These are phyloP conservation scores for Glaciozyma antarctica DNA, from an alignment of 768 basidiomycete genomes.

Conservation along the genomic window DNA sequence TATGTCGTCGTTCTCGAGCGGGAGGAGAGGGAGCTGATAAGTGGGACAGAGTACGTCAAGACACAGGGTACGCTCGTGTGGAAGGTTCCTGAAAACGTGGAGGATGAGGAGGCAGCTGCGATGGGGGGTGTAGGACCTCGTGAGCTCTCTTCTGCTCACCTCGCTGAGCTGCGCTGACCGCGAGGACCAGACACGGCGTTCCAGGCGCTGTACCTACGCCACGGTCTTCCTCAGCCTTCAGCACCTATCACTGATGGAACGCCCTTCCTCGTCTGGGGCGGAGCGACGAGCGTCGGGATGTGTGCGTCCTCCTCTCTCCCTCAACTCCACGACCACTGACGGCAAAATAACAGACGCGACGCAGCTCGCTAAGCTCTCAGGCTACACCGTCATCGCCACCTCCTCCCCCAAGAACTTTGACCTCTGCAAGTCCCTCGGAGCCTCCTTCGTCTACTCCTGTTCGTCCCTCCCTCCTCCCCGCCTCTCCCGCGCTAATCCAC, in stretches of 20 bases:
- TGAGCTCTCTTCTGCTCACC: background rate
- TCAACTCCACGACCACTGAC: background rate
- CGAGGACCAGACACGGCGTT: conserved; percentile 17
- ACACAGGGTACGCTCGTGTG: conserved; percentile 9
- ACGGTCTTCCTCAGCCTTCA: background rate
- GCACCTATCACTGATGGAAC: conserved; percentile 1
- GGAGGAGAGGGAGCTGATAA: too few species aligned
- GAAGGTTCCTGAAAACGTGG: conserved; percentile 17
- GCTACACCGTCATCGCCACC: conserved; percentile 46
- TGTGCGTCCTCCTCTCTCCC: background rate
- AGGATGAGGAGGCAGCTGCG: conserved; percentile 18
- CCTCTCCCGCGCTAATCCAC: background rate
- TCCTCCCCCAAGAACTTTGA: conserved; percentile 43
- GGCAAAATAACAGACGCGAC: conserved; percentile 35
- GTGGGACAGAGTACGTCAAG: conserved; percentile 16
- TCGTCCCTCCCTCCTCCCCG: background rate
- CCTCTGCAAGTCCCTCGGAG: conserved; percentile 43
- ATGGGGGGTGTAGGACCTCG: conserved; percentile 18
- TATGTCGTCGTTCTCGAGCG: background rate
- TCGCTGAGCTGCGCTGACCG: background rate
- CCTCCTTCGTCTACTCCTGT: conserved; percentile 44
- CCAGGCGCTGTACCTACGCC: conserved; percentile 15
- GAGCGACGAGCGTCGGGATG: conserved; percentile 17
- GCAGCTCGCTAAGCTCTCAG: conserved; percentile 44
- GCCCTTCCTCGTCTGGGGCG: conserved; percentile 28